Conservation (phyloP, 768 basidiomycete species). For the Kwoniella pini region DNA sequence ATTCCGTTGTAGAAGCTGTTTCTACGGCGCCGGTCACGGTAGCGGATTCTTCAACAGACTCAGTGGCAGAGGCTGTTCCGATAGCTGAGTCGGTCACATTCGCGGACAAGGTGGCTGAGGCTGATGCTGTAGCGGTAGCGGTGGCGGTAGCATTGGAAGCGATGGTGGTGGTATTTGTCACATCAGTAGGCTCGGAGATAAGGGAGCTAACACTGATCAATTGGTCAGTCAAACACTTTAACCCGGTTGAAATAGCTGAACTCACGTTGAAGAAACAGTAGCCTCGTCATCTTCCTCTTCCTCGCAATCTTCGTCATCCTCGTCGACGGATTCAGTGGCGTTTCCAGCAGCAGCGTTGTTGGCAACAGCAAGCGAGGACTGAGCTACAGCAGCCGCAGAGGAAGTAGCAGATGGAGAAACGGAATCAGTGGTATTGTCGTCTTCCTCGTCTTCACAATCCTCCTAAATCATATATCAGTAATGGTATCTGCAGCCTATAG, state of each 20-base stretch:
- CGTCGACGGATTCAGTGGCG: neutral
- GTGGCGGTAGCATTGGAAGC: constrained; percentile 2
- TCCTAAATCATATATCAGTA: constrained; percentile 2
- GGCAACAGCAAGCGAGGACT: neutral
- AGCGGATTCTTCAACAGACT: neutral
- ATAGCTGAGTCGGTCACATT: neutral
- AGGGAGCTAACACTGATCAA: neutral
- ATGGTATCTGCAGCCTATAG: neutral
- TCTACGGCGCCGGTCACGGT: constrained; percentile 3
- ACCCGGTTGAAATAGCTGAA: neutral
- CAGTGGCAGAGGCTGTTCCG: neutral
- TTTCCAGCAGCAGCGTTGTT: constrained; percentile 2
- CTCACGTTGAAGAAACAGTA: constrained; percentile 7
- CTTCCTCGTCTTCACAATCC: constrained; percentile 20
- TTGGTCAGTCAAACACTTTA: neutral
- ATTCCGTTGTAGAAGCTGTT: too few relatives aligned
- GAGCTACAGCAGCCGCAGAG: constrained; percentile 2
- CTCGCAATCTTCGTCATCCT: constrained; percentile 15
- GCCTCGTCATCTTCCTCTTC: constrained; percentile 12
- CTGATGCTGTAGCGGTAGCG: neutral
- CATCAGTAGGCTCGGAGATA: neutral
- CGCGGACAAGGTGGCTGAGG: neutral
- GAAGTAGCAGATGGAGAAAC: constrained; percentile 1
- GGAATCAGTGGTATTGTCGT: constrained; percentile 3
- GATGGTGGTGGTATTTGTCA: neutral